Base-by-base conservation (phyloP, 1,284 basidiomycete species). In the Melampsora larici-populina region DNA sequence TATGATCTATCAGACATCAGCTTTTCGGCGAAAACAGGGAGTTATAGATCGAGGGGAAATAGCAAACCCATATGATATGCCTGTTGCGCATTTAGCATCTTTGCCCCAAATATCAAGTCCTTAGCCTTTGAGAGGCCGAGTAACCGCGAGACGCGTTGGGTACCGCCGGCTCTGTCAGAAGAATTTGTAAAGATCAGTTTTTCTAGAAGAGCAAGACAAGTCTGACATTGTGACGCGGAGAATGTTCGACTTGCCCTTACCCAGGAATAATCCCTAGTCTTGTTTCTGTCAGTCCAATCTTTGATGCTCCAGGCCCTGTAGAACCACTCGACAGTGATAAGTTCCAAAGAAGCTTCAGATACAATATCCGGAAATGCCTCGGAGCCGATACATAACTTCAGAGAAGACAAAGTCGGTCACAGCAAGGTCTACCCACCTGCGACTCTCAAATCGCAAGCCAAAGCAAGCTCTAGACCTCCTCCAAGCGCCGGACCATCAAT, bases 401-500 rank as follows among this genome's bases (percentile, higher is more conserved):
- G 24, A 24, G 58, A 15, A 31, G 29, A 60, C 2, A 40, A 33
- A 36, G 63, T 24, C 13, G n/a, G 31, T 9, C 21, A 9, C 15
- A n/a, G 63, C 33, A 68, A 60, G 55, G 48, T n/a, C 21, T 15
- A 80, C 83, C 78, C 82, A 92, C 92, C 90, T 77, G 91, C 93
- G 24, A 95, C 90, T 21, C 94, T 88, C 80, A 97, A 84, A 85
- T 97, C 94, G 85, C 92, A 94, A 1, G 92, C 91, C 72, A 97
- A 87, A 76, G 90, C 88, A 74, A 97, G 85, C 84, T 97, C 94
- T 43, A 95, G 86, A 1, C 94, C 94, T 31, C 94, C 94, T 11
- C 94, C 94, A 8, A 97, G 87, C 1, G 94, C 94, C 40, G 92
- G 91, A 0, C 95, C 95, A 82, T 97, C 94, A 70, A 97, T 91